These are phyloP conservation scores for Yamadazyma scolyti DNA, from an alignment of 805 yeast species.

Conservation along the genomic window DNA sequence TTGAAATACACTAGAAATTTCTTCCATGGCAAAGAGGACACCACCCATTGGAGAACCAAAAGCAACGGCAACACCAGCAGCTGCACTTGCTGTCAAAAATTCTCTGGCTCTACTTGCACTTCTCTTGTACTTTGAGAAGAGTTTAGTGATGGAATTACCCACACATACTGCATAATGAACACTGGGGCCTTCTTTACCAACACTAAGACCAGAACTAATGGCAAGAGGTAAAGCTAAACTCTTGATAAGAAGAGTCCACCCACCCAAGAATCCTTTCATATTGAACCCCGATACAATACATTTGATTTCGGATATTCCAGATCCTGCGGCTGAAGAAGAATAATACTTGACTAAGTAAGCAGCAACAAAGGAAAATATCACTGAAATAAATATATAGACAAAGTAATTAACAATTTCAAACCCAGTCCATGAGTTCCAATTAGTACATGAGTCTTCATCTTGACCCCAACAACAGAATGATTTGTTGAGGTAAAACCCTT, in stretches of 20 bases:
- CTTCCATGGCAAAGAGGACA: constrained; percentile 89
- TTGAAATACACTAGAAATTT: constrained; percentile 72
- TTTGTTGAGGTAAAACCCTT: constrained; percentile 65
- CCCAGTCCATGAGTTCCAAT: constrained; percentile 69
- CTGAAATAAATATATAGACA: constrained; percentile 56
- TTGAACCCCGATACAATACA: constrained; percentile 89
- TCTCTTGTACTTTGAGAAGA: constrained; percentile 43
- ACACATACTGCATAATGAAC: constrained; percentile 97
- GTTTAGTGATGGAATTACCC: constrained; percentile 72
- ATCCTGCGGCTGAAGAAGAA: constrained; percentile 93
- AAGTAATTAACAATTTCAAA: constrained; percentile 46
- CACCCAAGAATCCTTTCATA: constrained; percentile 70
- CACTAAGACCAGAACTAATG: constrained; percentile 87
- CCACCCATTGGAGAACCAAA: constrained; percentile 98
- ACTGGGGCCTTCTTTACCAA: constrained; percentile 98
- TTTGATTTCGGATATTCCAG: constrained; percentile 96
- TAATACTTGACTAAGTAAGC: constrained; percentile 64
- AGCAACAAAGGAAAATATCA: constrained; percentile 59
- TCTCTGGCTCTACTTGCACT: constrained; percentile 50
- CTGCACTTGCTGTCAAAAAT: constrained; percentile 83
- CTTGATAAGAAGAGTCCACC: constrained; percentile 70
- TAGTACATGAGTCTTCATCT: constrained; percentile 44
- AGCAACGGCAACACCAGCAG: constrained; percentile 98
- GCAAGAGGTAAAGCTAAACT: constrained; percentile 82
- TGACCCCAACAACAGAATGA: constrained; percentile 81